Percentiles rank a stretch among this genome's conserved stretches.
Conservation (phyloP, 2,329 filamentous ascomycete genomes). For the Pseudocercospora vitis region DNA sequence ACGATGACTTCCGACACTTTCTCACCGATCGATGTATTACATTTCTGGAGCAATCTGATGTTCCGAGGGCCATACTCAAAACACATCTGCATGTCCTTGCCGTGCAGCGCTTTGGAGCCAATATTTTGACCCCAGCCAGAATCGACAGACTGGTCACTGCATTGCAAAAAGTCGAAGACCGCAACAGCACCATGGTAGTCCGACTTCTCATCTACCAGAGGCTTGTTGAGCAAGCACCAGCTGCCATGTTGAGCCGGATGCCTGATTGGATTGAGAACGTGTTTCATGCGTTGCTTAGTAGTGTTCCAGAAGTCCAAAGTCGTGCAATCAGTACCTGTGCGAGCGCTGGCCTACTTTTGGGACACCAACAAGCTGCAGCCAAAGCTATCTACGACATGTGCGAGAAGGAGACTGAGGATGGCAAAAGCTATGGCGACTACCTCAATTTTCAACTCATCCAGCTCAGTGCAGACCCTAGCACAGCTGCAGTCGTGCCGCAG, state of each 20-base stretch:
- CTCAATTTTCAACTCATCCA: slow-evolving; percentile 65
- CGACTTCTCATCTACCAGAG: slow-evolving; percentile 77
- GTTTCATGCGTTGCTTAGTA: slow-evolving; percentile 78
- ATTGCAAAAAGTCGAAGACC: slow-evolving; percentile 70
- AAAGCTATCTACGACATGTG: slow-evolving; percentile 66
- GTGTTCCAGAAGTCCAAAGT: slow-evolving; percentile 70
- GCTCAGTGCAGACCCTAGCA: slow-evolving; percentile 63
- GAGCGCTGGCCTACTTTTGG: slow-evolving; percentile 67
- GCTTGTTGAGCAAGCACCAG: slow-evolving; percentile 69
- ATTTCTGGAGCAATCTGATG: slow-evolving; percentile 65
- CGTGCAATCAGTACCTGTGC: slow-evolving; percentile 73
- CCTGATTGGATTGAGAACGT: slow-evolving; percentile 80
- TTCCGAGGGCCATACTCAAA: slow-evolving; percentile 75
- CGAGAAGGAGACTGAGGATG: slow-evolving; percentile 52
- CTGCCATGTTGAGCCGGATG: slow-evolving; percentile 67
- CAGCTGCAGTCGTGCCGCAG: slow-evolving; percentile 70
- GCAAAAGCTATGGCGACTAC: slow-evolving; percentile 66
- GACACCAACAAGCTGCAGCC: slow-evolving; percentile 66
- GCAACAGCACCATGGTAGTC: slow-evolving; percentile 76
- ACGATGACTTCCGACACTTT: slow-evolving; percentile 76
- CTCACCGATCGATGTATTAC: slow-evolving; percentile 78
- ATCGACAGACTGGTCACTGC: slow-evolving; percentile 69
- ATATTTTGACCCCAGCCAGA: slow-evolving; percentile 71
- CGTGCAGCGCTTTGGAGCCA: slow-evolving; percentile 73
- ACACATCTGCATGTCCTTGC: slow-evolving; percentile 78